A percentile compares a stretch with the other conserved stretches of the same genome.
These are phyloP conservation scores for Spinellus fusiger DNA, from an alignment of 192 early-diverging fungal genomes.

Conservation along the genomic window DNA sequence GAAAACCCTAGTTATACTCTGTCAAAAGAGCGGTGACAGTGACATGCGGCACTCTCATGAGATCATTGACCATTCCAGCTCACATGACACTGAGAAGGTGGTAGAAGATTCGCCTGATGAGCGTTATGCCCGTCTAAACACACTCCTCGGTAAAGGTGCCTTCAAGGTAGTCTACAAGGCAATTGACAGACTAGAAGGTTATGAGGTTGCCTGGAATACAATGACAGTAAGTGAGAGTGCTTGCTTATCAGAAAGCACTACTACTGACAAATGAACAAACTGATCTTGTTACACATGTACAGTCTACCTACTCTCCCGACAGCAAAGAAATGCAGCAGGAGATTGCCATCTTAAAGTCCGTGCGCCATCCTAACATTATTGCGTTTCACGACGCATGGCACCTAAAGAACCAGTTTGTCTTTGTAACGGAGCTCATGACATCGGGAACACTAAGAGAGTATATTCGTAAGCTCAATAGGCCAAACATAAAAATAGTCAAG, in stretches of 20 bases:
- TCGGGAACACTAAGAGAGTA: constrained; percentile 77
- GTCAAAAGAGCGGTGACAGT: background rate
- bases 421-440: constrained; percentile 88
- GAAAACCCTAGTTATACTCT: too few relatives aligned
- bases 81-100: constrained; percentile 45
- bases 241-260: too few relatives aligned
- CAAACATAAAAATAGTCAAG: constrained; percentile 69
- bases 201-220: constrained; percentile 90
- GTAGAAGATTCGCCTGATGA: constrained; percentile 49
- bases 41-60: constrained; percentile 22
- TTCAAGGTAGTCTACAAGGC: constrained; percentile 86
- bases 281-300: constrained; percentile 2
- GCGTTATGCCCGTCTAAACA: constrained; percentile 50
- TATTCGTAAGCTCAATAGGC: constrained; percentile 59
- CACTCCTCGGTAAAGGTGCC: constrained; percentile 74
- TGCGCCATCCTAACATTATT: constrained; percentile 80
- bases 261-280: too few relatives aligned
- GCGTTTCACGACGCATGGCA: constrained; percentile 68
- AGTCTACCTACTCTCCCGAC: constrained; percentile 14
- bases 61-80: constrained; percentile 47
- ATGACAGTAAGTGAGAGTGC: constrained; percentile 12
- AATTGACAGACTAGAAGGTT: constrained; percentile 82
- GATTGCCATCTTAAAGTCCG: constrained; percentile 67
- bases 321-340: constrained; percentile 37
- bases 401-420: constrained; percentile 58